phyloP scores from a whole-genome alignment of 352 stramenopile genomes.

The Globisporangium nodosum region DNA sequence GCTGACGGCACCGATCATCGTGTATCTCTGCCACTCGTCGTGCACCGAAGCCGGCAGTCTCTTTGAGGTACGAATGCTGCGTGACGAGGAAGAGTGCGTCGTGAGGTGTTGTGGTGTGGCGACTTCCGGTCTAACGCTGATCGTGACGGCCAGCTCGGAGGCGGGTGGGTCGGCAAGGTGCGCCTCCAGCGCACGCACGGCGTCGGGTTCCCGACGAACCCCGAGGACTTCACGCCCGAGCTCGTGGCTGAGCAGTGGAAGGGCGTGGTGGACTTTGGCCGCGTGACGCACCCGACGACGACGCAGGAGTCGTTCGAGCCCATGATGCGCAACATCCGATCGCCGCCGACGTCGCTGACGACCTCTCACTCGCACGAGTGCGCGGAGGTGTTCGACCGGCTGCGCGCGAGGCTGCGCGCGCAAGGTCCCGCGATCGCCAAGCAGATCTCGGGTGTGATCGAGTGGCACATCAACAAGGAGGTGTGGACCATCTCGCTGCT shows the following conservation, averaged over 20 bases:
- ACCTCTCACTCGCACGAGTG: slow-evolving; percentile 52
- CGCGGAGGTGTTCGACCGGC: slow-evolving; percentile 47
- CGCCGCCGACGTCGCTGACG: slow-evolving; percentile 42
- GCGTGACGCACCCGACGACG: slow-evolving; percentile 57
- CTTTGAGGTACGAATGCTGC: slow-evolving; percentile 25
- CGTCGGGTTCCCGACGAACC: slow-evolving; percentile 59
- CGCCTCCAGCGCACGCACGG: slow-evolving; percentile 64
- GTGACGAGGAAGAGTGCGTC: neutral
- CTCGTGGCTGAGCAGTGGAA: slow-evolving; percentile 67
- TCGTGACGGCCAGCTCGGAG: slow-evolving; percentile 22
- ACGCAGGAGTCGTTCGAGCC: slow-evolving; percentile 72
- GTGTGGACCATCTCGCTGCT: slow-evolving; percentile 60
- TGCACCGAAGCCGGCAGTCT: slow-evolving; percentile 48
- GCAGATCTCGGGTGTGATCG: slow-evolving; percentile 53
- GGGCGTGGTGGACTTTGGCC: slow-evolving; percentile 54
- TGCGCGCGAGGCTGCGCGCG: slow-evolving; percentile 37
- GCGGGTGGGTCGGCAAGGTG: slow-evolving; percentile 60
- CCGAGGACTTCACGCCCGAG: slow-evolving; percentile 49
- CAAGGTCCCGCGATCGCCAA: slow-evolving; percentile 38
- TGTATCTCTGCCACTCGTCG: slow-evolving; percentile 53
- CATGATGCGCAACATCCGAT: slow-evolving; percentile 66
- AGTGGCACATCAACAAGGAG: slow-evolving; percentile 74
- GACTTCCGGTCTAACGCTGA: neutral
- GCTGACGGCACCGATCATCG: slow-evolving; percentile 56
- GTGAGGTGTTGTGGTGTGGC: neutral